Base-by-base conservation (phyloP, 768 basidiomycete genomes). In the Pulveroboletus sp. region DNA sequence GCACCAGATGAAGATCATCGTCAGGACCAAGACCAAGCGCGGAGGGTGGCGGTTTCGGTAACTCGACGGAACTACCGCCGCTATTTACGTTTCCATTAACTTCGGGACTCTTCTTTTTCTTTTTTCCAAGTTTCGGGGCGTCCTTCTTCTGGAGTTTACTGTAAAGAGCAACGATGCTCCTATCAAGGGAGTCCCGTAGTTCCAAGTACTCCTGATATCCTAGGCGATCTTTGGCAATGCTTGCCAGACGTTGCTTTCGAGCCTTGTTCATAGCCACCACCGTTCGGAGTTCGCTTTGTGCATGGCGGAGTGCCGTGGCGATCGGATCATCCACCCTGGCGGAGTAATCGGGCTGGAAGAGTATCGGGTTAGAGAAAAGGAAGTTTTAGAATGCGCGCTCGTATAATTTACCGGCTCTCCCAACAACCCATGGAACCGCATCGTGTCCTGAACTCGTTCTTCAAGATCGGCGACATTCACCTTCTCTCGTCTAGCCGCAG, bases 241-340 rank as follows among this genome's bases (percentile, higher is more conserved):
- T 72, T 12, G 77, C 77, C 2, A 98, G 78, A 4, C 88, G 83
- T 28, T 71, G 69, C 64, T 87, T 87, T 11, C 95, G 85, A 3
- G 81, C 80, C 59, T 93, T 91, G 74, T 99, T 99, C 50, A 82
- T 77, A 8, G 83, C 78, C 3, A 87, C 75, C 43, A 97, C 88
- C 6, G 71, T 73, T 9, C 86, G 81, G 6, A 99, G 77, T 56
- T 92, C 82, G 12, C 77, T 72, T 65, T 99, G 96, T 15, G 91
- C 89, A 38, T 90, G 85, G 3, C 95, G 86, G 1, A 99, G 79
- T 1, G 91, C 87, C 2, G 89, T 83, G 8, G 93, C 86, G 43
- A 99, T 89, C 30, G 94, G 93, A 67, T 99, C 96, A 64, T 98
- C 95, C 33, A 93, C 86, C 52, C 86, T 82, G 39, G 82, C 76